Evolutionary conservation across 2,329 filamentous ascomycete species (phyloP), one percentile per base, ranked within the genome.

Genomic region (Xylariaceae sp.): DNA sequence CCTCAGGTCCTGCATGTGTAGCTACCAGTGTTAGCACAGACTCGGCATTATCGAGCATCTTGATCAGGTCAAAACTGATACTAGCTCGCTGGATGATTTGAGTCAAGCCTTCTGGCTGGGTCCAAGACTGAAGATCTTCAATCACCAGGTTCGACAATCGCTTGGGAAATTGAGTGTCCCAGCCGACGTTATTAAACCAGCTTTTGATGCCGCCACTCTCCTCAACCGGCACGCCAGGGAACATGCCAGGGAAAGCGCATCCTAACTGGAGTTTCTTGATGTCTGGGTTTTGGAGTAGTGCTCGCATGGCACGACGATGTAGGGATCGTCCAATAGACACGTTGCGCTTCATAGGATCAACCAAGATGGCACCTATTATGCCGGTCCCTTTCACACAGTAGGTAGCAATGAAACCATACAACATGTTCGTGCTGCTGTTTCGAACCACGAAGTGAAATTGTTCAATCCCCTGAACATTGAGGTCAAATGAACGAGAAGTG

Each of bases 381-480:
- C 90, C 90, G 5, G 85, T 85, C 1, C 73, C 73, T 39, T 83
- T 83, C 64, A 88, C 84, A 66, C 83, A 91, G 66, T 96, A 97
- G 0, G 91, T 96, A 0, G 91, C 88, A 64, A 89, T 93, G 69
- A 97, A 97, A 2, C 92, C 92, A 65, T 96, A 97, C 0, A 97
- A 73, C 0, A 89, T 89, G 57, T 90, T 87, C 0, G 92, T 97
- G 68, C 89, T 96, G 72, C 89, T 95, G 67, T 97, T 97, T 17
- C 92, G 83, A 31, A 97, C 92, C 9, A 97, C 91, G 65, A 93
- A 96, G 68, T 97, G 92, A 0, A 85, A 77, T 69, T 96, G 90
- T 50, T 89, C 83, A 28, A 96, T 80, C 42, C 86, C 81, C 1
- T 82, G 75, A 60, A 85, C 84, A 57, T 79, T 82, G 2, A 96